A percentile compares a stretch with the other conserved stretches of the same genome.
These are phyloP conservation scores for Sclerotinia borealis DNA, from an alignment of 2,329 filamentous ascomycete genomes.

Conservation along the genomic window DNA sequence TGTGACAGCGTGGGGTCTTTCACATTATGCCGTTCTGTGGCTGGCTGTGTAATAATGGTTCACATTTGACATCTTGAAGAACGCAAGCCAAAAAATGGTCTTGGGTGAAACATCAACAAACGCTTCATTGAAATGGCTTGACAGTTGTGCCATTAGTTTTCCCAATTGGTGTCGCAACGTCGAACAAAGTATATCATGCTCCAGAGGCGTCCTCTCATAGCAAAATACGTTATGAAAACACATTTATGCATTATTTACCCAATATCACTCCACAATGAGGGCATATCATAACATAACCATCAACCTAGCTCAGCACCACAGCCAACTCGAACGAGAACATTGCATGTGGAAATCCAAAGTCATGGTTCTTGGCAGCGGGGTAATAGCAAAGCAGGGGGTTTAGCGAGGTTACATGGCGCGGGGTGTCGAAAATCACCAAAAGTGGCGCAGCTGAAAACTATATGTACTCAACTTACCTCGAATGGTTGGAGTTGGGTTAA, in stretches of 20 bases:
- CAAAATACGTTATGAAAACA: not conserved
- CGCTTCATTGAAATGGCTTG: not conserved
- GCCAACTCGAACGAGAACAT: too few relatives aligned
- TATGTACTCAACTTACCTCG: not conserved
- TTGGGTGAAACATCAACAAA: not conserved
- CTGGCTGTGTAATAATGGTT: not conserved
- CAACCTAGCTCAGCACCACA: not conserved
- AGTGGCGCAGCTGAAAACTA: not conserved
- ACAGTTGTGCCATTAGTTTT: not conserved
- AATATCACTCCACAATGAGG: not conserved
- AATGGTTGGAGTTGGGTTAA: not conserved
- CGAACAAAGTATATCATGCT: not conserved
- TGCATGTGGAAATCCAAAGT: not conserved
- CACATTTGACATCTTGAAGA: not conserved
- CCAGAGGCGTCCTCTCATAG: not conserved
- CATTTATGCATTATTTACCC: not conserved
- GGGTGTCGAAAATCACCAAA: not conserved
- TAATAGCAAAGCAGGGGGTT: not conserved
- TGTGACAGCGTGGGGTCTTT: not conserved
- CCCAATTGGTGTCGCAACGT: not conserved
- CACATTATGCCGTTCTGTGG: not conserved
- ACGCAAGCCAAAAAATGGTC: not conserved
- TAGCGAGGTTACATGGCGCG: not conserved
- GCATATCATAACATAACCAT: not conserved
- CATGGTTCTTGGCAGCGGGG: not conserved